Base-by-base conservation (phyloP, 139 green algal genomes). In the Coelastrella sp. region DNA sequence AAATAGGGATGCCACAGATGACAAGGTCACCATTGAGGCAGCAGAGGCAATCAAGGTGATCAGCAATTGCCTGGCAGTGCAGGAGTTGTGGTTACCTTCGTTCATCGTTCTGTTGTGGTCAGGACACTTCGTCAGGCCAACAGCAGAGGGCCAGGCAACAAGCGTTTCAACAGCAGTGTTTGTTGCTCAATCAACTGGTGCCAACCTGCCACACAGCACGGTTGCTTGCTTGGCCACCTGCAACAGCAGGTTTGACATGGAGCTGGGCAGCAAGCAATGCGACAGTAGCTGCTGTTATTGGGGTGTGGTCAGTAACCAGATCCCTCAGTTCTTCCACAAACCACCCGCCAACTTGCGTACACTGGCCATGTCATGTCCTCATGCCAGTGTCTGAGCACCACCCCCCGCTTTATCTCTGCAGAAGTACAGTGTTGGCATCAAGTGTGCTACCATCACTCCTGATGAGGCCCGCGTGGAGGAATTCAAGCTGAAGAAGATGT, bases 381-480 rank as follows among this genome's bases (percentile, higher is more conserved):
- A 49, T 49, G 35, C 35, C 63, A 70, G 12, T 22, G 63, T n/a
- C 68, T 27, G 68, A 35, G 68, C 24, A 76, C 0, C 15, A 10
- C 17, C 17, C 68, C 24, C 8, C 68, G n/a, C 15, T 25, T 27
- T n/a, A 11, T 8, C 14, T 49, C 35, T 78, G 49, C 94, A 97
- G 95, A 95, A 95, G 89, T 94, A 97, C 90, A 96, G 96, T 25
- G 97, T 99, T 80, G 98, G 98, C 86, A 98, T 99, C 93, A 99
- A 99, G 94, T 99, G 98, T 87, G 98, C 98, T 8, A 99, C 98
- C 68, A 99, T 99, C 95, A 99, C 98, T 0, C 98, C 98, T 4
- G 98, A 99, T 87, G 98, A 99, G 93, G 97, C 94, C 4, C 94
- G 98, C 49, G 98, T 99, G 17, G 94, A 98, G 94, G 98, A 99